Base-by-base conservation (phyloP, 2,329 filamentous ascomycete species). In the Fusarium multiceps region DNA sequence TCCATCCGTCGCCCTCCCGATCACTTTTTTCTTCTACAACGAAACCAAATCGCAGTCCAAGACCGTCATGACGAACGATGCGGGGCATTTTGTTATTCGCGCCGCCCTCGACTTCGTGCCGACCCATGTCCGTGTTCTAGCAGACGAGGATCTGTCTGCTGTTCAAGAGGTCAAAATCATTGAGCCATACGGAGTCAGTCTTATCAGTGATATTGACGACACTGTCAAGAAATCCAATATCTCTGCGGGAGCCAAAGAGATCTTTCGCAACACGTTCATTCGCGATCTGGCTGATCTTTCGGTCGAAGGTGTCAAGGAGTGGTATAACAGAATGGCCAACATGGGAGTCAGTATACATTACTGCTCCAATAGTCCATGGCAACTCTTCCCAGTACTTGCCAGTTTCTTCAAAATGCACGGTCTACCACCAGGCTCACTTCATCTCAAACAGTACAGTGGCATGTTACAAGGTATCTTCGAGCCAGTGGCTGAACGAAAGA, bases 281-380 rank as follows among this genome's bases (percentile, higher is more conserved):
- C 90, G 94, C 12, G 93, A 98, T 46, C 83, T 98, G 2, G 85
- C 82, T 5, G 93, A 95, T 64, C 84, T 98, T 47, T 93, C 90
- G 1, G 89, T 99, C 23, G 91, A 94, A 18, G 96, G 96, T 4
- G 94, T 98, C 21, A 88, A 85, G 61, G 93, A 97, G 67, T 98
- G 96, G 95, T 99, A 98, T 77, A 89, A 85, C 37, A 85, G 85
- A 21, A 86, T 99, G 81, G 87, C 92, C 41, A 85, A 89, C 21
- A 89, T 95, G 82, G 94, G 94, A 20, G 95, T 98, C 25, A 89
- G 90, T 73, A 87, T 99, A 55, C 97, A 99, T 78, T 99, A 99
- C 79, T 97, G 97, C 70, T 99, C 96, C n/a, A 99, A 99, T 80
- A 97, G 95, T 53, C 96, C 96, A 1, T 99, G 97, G 97, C 97